These are phyloP conservation scores for Leishmania aethiopica DNA, from an alignment of 208 protist species.

Conservation along the genomic window DNA sequence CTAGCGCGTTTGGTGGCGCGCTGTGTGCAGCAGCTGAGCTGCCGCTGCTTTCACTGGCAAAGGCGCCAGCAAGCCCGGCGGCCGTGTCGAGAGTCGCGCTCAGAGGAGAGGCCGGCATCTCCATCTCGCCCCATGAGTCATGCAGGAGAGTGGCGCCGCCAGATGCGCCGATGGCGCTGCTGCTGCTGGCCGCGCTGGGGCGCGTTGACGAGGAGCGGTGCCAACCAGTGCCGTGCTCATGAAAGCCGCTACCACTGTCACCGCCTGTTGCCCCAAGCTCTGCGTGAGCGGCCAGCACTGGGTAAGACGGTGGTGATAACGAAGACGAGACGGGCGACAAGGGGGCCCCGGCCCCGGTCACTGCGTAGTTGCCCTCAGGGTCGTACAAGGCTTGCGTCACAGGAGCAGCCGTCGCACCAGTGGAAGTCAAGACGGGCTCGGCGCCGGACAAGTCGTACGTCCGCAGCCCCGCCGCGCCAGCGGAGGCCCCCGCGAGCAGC, in stretches of 20 bases:
- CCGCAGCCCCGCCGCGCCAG: slow-evolving; percentile 43
- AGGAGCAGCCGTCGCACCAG: slow-evolving; percentile 42
- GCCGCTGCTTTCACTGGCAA: slow-evolving; percentile 5
- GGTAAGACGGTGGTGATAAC: not conserved
- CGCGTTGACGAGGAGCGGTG: slow-evolving; percentile 20
- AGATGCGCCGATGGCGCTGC: not conserved
- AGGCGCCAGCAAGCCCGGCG: not conserved
- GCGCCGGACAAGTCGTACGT: slow-evolving; percentile 66
- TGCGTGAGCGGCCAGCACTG: not conserved
- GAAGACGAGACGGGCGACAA: not conserved
- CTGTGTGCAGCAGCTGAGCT: slow-evolving; percentile 17
- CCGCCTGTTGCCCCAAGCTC: not conserved
- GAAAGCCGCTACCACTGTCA: not conserved
- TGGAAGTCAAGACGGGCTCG: slow-evolving; percentile 27
- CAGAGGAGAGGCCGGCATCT: slow-evolving; percentile 1
- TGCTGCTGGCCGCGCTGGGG: slow-evolving; percentile 2
- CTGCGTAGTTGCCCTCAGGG: slow-evolving; percentile 65
- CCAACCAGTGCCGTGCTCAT: slow-evolving; percentile 13
- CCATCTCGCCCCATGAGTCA: slow-evolving; percentile 25
- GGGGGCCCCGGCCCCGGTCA: slow-evolving; percentile 55
- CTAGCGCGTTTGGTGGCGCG: slow-evolving; percentile 24
- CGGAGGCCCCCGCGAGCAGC: slow-evolving; percentile 53
- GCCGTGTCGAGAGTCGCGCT: slow-evolving; percentile 9
- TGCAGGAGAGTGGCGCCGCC: slow-evolving; percentile 12
- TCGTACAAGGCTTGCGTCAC: slow-evolving; percentile 77